A percentile compares a stretch with the other conserved stretches of the same genome.
phyloP scores from a whole-genome alignment of 306 rosid genomes.

The Dicorynia guianensis region DNA sequence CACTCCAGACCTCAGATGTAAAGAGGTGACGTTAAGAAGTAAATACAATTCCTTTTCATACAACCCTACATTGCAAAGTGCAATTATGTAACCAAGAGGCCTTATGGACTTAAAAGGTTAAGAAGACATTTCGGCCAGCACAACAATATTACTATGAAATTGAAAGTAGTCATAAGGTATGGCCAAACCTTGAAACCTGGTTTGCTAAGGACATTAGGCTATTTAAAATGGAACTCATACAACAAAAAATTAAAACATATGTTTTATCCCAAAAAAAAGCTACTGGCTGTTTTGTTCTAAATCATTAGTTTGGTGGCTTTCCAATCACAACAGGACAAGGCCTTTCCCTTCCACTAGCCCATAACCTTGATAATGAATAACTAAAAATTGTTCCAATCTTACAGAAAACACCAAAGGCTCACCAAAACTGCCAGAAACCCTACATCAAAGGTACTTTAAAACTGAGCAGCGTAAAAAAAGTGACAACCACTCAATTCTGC shows the following conservation, averaged over 20 bases:
- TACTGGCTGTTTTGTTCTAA: neutral
- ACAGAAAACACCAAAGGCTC: neutral
- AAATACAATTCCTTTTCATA: too few relatives aligned
- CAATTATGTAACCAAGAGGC: too few relatives aligned
- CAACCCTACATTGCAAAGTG: too few relatives aligned
- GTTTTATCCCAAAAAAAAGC: too few relatives aligned
- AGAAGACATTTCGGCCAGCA: too few relatives aligned
- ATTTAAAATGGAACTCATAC: too few relatives aligned
- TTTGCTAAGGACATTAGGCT: too few relatives aligned
- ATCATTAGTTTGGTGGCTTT: neutral
- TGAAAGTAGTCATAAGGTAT: neutral
- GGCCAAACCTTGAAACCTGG: neutral
- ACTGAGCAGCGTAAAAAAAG: constrained; percentile 8
- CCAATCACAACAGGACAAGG: constrained; percentile 1
- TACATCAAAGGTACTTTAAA: neutral
- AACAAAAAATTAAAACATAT: too few relatives aligned
- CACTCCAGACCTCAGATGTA: neutral
- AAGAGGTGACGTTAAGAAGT: too few relatives aligned
- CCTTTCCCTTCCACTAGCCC: constrained; percentile 4
- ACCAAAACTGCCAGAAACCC: neutral
- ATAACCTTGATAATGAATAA: neutral
- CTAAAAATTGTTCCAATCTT: constrained; percentile 17
- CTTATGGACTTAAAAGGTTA: too few relatives aligned
- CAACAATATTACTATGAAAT: too few relatives aligned
- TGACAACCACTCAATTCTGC: neutral